Base-by-base conservation (phyloP, 768 basidiomycete genomes). In the Tricholoma sp. region DNA sequence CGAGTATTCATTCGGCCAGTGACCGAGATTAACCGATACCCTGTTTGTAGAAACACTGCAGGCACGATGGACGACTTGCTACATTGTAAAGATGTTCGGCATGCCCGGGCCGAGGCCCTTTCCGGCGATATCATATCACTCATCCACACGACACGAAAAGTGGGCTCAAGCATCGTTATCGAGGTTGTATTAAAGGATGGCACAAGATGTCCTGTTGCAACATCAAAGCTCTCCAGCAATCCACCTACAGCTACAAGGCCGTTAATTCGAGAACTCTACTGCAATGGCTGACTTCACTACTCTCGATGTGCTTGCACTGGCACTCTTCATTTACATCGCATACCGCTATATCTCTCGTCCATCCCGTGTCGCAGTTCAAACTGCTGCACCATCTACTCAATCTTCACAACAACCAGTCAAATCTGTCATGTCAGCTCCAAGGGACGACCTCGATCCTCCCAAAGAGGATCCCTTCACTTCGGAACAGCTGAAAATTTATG, bases 381-480 rank as follows among this genome's bases (percentile, higher is more conserved):
- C 1, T 45, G 13, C 18, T 13, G 6, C 3, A 45, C 44, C 20
- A 7, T 4, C 20, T 5, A 24, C 44, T 10, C 44, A 8, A 4
- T 9, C 20, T 11, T 24, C 44, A 18, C 44, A 68, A 29, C 69
- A 73, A 10, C 54, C 76, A 82, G 68, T 76, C 82, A 28, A 81
- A 24, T 24, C 24, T 24, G 24, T 24, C 24, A 24, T 24, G 24
- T 24, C 24, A 24, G 24, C 24, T 24, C 91, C 68, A 91, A 70
- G 75, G 63, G 69, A 68, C 6, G 82, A 89, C 64, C 78, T 91
- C 39, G 74, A 73, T 12, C 81, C 86, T 0, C 90, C 92, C n/a
- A 89, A 90, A 70, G 75, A 87, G 59, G 87, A 92, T 67, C 87
- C 89, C 0, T 90, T 83, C 74, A 87, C 90, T 0, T 76, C 77